Evolutionary conservation across 208 protist genomes (phyloP), one percentile per base, ranked within the genome.

Genomic region (Trypanosoma conorhini): DNA sequence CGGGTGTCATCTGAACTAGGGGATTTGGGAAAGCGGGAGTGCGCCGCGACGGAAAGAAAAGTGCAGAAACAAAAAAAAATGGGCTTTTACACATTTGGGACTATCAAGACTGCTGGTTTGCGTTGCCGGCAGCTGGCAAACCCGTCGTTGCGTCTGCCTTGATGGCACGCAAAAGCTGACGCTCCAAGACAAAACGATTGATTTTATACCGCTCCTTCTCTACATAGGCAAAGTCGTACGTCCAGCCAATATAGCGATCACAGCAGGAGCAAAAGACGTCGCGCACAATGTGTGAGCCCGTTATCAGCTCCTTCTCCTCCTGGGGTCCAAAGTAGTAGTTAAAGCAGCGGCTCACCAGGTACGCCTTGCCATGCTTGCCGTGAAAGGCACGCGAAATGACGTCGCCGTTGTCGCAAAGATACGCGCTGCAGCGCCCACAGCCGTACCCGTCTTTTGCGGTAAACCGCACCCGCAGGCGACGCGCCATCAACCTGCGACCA

Each of bases 131-230:
- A 26, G 51, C 62, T 8, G 33, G 17, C 40, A 50, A 46, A 3
- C 30, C 61, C 1, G 52, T 38, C 42, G 42, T 31, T 19, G 42
- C 63, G 17, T 66, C 51, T 52, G n/a, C n/a, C 40, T 21, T 62
- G 19, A 90, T 76, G 21, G 38, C 50, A 0, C 80, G 77, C 61
- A 94, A 79, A 13, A 94, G 80, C 42, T 79, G 59, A 17, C 73
- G 81, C 77, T 94, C 83, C 44, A 94, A 64, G 31, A 94, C 89
- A 67, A 91, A 94, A 59, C 89, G 83, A 62, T 87, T 77, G 24
- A 91, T 69, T 62, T 94, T 94, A 68, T 92, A 92, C 56, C 80
- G 74, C 78, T 94, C 86, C 57, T 88, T 87, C 56, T 92, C 86
- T 30, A 84, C 81, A 50, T 85, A 77, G 0, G 89, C 86, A 75